phyloP scores from a whole-genome alignment of 2,329 filamentous ascomycete species.

The Aspergillus chevalieri region DNA sequence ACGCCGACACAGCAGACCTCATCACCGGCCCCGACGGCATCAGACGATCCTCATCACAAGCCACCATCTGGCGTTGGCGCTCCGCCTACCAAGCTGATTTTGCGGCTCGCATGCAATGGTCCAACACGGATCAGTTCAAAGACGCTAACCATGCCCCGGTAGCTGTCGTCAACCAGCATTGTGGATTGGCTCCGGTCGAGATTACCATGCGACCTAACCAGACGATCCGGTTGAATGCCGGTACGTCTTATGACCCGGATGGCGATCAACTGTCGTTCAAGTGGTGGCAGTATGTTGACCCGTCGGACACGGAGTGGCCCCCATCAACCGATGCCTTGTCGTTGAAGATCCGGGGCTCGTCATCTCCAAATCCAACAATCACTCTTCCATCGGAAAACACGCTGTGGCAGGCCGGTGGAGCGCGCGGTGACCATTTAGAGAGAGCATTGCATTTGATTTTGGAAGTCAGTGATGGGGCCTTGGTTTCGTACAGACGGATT shows the following conservation, averaged over 20 bases:
- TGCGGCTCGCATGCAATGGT: conserved; percentile 45
- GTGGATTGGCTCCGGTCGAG: not conserved
- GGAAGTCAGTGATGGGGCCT: conserved; percentile 2
- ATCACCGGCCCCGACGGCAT: conserved; percentile 29
- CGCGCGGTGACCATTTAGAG: not conserved
- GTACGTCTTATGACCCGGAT: conserved; percentile 1
- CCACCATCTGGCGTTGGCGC: conserved; percentile 49
- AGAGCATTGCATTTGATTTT: conserved; percentile 6
- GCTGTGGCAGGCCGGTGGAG: not conserved
- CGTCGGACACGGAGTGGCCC: conserved; percentile 2
- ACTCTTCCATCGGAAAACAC: not conserved
- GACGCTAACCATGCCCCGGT: conserved; percentile 11
- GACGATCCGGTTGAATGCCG: conserved; percentile 1
- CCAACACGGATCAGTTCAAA: conserved; percentile 14
- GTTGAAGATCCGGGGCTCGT: not conserved
- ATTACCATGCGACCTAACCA: conserved; percentile 1
- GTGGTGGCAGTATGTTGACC: conserved; percentile 7
- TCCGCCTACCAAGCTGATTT: conserved; percentile 47
- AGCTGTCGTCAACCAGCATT: conserved; percentile 4
- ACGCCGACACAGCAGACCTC: conserved; percentile 28
- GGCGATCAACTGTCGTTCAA: conserved; percentile 1
- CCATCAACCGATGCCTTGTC: not conserved
- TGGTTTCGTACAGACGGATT: conserved; percentile 2
- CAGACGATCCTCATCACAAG: conserved; percentile 35
- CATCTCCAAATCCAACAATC: not conserved